A percentile compares a stretch with the other conserved stretches of the same genome.
phyloP scores from a whole-genome alignment of 306 rosid species.

The Glycine latifolia region DNA sequence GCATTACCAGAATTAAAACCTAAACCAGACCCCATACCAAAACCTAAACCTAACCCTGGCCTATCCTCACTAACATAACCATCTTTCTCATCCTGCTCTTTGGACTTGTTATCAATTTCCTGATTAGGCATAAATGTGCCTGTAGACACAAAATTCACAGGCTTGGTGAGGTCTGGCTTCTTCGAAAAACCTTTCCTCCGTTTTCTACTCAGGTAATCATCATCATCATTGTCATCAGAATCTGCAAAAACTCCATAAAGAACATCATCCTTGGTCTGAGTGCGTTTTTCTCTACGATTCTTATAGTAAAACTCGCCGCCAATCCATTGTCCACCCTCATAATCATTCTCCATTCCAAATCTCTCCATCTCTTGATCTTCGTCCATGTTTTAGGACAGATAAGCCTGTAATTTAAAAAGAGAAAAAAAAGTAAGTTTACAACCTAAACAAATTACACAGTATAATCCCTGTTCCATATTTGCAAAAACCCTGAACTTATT shows the following conservation, averaged over 20 bases:
- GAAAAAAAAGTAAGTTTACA: not conserved
- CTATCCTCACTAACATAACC: conserved; percentile 49
- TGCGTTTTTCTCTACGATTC: conserved; percentile 70
- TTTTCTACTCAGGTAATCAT: conserved; percentile 59
- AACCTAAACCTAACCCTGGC: conserved; percentile 61
- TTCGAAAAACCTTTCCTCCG: conserved; percentile 62
- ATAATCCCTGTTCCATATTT: not conserved
- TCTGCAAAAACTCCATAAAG: conserved; percentile 74
- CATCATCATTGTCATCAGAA: conserved; percentile 62
- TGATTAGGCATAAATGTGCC: conserved; percentile 74
- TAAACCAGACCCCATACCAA: conserved; percentile 68
- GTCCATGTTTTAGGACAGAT: conserved; percentile 61
- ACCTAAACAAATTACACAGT: not conserved
- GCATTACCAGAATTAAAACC: conserved; percentile 50
- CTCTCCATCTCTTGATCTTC: conserved; percentile 87
- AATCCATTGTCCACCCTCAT: conserved; percentile 75
- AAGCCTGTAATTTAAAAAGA: not conserved
- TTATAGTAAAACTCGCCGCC: conserved; percentile 73
- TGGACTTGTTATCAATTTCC: conserved; percentile 58
- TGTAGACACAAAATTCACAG: conserved; percentile 82
- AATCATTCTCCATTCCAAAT: conserved; percentile 88
- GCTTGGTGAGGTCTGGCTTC: conserved; percentile 70
- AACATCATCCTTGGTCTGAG: conserved; percentile 81
- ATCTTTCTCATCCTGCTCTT: conserved; percentile 48
- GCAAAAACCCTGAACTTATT: not conserved